Conservation (phyloP, 495 filamentous ascomycete species). For the Parmelia sp. region DNA sequence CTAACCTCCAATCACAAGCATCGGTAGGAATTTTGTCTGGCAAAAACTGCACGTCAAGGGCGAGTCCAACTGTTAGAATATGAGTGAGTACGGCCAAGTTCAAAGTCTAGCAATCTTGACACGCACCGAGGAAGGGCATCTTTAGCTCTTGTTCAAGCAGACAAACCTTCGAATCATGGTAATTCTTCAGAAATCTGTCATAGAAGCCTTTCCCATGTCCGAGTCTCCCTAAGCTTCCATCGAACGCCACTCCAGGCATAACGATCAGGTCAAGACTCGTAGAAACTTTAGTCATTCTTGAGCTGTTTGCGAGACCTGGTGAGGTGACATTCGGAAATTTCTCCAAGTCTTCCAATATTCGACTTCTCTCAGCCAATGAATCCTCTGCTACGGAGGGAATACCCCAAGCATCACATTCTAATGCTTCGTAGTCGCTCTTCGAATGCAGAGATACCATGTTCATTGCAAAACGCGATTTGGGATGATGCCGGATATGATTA, state of each 20-base stretch:
- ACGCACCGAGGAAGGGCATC: slow-evolving; percentile 62
- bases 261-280: slow-evolving; percentile 62
- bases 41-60: slow-evolving; percentile 82
- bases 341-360: slow-evolving; percentile 50
- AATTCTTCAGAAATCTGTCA: slow-evolving; percentile 80
- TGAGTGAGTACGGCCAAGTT: slow-evolving; percentile 18
- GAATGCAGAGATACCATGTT: slow-evolving; percentile 82
- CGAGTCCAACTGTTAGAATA: slow-evolving; percentile 63
- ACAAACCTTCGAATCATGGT: slow-evolving; percentile 38
- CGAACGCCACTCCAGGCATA: slow-evolving; percentile 92
- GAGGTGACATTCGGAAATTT: neutral
- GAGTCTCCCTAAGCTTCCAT: slow-evolving; percentile 63
- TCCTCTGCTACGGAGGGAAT: slow-evolving; percentile 70
- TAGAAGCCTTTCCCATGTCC: slow-evolving; percentile 98
- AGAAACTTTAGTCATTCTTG: neutral
- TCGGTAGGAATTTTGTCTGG: slow-evolving; percentile 57
- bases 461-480: slow-evolving; percentile 61
- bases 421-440: slow-evolving; percentile 64
- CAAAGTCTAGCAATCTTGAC: slow-evolving; percentile 24
- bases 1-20: slow-evolving; percentile 58
- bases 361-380: slow-evolving; percentile 55
- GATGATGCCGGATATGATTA: slow-evolving; percentile 36
- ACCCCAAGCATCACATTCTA: slow-evolving; percentile 79
- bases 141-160: neutral
- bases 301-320: neutral